These are phyloP conservation scores for Ophiostoma pallidulum DNA, from an alignment of 2,329 filamentous ascomycete genomes.

Conservation along the genomic window DNA sequence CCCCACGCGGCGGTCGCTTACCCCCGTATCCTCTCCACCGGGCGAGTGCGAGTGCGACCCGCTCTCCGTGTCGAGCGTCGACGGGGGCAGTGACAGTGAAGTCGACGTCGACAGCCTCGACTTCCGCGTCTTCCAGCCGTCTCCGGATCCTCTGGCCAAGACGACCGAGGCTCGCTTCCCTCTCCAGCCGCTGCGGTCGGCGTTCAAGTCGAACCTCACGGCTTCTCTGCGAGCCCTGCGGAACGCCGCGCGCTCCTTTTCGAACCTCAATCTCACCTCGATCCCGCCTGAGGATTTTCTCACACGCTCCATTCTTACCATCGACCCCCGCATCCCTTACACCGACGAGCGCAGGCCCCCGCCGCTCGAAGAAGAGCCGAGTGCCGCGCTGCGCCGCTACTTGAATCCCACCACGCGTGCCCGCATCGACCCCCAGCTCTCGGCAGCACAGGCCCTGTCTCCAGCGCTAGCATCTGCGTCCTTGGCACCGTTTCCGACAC, in stretches of 20 bases:
- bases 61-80: conserved; percentile 30
- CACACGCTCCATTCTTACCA: conserved; percentile 57
- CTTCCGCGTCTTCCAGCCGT: conserved; percentile 36
- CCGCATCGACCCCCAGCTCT: conserved; percentile 32
- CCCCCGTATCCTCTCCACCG: conserved; percentile 46
- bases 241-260: conserved; percentile 55
- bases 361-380: conserved; percentile 53
- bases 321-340: conserved; percentile 56
- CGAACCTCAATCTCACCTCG: conserved; percentile 51
- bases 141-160: conserved; percentile 16
- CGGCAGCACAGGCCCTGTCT: conserved; percentile 8
- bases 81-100: conserved; percentile 24
- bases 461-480: conserved; percentile 4
- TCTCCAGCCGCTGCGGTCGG: conserved; percentile 42
- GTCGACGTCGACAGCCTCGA: conserved; percentile 37
- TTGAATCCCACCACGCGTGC: conserved; percentile 52
- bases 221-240: conserved; percentile 55
- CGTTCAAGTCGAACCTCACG: conserved; percentile 61
- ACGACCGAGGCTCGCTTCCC: conserved; percentile 15
- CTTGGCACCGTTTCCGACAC: not conserved
- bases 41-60: conserved; percentile 44
- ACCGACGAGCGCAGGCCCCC: conserved; percentile 58
- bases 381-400: conserved; percentile 56
- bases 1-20: conserved; percentile 39
- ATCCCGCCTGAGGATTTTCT: conserved; percentile 58